Conservation (phyloP, 345 rosid species). For the Toxicodendron radicans region DNA sequence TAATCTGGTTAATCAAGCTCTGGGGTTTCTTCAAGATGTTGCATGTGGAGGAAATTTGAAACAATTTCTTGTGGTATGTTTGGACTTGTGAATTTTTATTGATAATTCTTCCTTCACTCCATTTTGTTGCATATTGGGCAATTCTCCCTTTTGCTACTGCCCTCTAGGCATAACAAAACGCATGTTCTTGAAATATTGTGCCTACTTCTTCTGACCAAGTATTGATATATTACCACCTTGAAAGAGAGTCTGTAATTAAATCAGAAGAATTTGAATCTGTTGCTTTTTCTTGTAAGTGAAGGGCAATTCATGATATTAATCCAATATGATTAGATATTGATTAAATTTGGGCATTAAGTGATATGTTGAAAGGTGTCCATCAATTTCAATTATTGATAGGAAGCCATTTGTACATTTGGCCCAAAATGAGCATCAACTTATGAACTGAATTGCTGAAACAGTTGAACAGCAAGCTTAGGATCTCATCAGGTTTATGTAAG, state of each 20-base stretch:
- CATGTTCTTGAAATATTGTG: background rate
- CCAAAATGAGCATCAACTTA: background rate
- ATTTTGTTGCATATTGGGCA: background rate
- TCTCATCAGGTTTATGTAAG: background rate
- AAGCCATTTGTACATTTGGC: background rate
- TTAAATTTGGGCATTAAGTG: background rate
- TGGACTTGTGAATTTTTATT: background rate
- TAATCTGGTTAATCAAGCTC: conserved; percentile 58
- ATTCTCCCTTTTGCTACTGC: background rate
- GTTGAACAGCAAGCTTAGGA: background rate
- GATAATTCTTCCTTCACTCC: background rate
- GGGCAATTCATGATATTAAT: background rate
- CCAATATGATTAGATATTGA: background rate
- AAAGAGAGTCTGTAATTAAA: background rate
- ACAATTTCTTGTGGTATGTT: conserved; percentile 69
- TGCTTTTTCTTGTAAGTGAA: background rate
- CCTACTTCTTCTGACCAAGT: background rate
- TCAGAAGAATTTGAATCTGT: background rate
- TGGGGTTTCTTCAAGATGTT: conserved; percentile 74
- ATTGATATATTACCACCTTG: no score
- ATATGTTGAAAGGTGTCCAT: background rate
- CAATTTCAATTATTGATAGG: background rate
- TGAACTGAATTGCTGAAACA: background rate
- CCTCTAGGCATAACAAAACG: background rate
- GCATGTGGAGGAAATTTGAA: conserved; percentile 73